Percentiles rank a stretch among this genome's conserved stretches.
phyloP scores from a whole-genome alignment of 1,284 basidiomycete genomes.

The Agroathelia rolfsii region DNA sequence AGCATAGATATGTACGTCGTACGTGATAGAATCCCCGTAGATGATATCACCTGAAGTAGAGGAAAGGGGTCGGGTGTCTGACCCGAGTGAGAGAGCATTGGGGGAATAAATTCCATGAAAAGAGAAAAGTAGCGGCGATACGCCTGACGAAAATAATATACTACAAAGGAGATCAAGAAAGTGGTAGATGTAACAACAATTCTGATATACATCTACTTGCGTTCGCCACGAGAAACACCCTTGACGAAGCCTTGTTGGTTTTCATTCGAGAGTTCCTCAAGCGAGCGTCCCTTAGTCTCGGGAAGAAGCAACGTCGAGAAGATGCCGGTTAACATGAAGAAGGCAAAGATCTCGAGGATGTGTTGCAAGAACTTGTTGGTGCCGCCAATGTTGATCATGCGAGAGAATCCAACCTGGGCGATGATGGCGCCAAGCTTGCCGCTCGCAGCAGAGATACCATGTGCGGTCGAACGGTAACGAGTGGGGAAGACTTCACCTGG shows the following conservation, averaged over 20 bases:
- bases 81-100: no score
- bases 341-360: constrained; percentile 61
- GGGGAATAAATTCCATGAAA: no score
- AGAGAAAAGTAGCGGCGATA: no score
- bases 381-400: constrained; percentile 60
- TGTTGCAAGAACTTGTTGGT: constrained; percentile 49
- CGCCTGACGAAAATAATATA: no score
- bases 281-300: constrained; percentile 60
- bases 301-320: constrained; percentile 68
- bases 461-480: constrained; percentile 73
- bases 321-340: constrained; percentile 77
- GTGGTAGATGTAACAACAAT: no score
- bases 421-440: constrained; percentile 82
- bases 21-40: no score
- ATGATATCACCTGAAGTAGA: no score
- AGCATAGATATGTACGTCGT: no score
- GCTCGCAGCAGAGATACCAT: constrained; percentile 78
- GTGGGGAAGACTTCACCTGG: constrained; percentile 86
- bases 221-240: constrained; percentile 13
- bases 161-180: no score
- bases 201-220: no score
- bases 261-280: constrained; percentile 69
- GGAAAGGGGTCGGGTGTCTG: no score
- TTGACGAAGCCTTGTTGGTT: constrained; percentile 52
- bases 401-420: constrained; percentile 71